These are phyloP conservation scores for Isabelozyma pseudorhagii DNA, from an alignment of 805 yeast genomes.

Conservation along the genomic window DNA sequence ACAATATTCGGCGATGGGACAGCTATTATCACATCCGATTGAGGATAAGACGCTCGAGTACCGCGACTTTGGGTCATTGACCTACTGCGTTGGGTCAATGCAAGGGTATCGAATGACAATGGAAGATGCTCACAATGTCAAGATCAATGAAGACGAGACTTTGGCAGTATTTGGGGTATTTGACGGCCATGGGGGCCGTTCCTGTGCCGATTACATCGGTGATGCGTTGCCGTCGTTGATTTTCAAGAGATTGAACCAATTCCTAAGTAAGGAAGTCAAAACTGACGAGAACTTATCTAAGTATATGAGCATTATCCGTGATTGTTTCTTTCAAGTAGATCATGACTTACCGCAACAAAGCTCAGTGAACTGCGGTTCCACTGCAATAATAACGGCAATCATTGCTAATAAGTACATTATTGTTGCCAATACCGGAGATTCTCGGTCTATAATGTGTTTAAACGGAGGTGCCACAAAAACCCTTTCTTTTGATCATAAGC, in stretches of 20 bases:
- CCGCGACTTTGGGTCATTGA: conserved; percentile 41
- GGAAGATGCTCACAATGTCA: conserved; percentile 70
- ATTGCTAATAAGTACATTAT: conserved; percentile 38
- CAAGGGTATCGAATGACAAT: conserved; percentile 73
- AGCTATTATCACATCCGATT: conserved; percentile 68
- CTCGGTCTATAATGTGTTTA: conserved; percentile 58
- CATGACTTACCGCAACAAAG: conserved; percentile 21
- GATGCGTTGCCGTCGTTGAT: conserved; percentile 36
- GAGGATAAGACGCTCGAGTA: conserved; percentile 62
- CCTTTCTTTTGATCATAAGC: conserved; percentile 43
- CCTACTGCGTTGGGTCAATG: conserved; percentile 70
- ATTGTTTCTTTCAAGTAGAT: conserved; percentile 38
- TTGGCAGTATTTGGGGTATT: conserved; percentile 64
- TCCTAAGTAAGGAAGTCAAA: neutral
- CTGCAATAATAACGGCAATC: conserved; percentile 33
- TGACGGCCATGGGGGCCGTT: conserved; percentile 81
- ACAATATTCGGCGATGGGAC: conserved; percentile 51
- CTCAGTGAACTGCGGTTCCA: conserved; percentile 39
- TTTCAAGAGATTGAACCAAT: conserved; percentile 22
- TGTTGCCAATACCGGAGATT: conserved; percentile 75
- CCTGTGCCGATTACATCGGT: conserved; percentile 54
- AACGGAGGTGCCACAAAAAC: conserved; percentile 59
- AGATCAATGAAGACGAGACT: conserved; percentile 41
- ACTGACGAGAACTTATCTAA: conserved; percentile 7
- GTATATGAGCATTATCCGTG: conserved; percentile 21